These are phyloP conservation scores for Dioscorea alata DNA, from an alignment of 106 monocot genomes.

Conservation along the genomic window DNA sequence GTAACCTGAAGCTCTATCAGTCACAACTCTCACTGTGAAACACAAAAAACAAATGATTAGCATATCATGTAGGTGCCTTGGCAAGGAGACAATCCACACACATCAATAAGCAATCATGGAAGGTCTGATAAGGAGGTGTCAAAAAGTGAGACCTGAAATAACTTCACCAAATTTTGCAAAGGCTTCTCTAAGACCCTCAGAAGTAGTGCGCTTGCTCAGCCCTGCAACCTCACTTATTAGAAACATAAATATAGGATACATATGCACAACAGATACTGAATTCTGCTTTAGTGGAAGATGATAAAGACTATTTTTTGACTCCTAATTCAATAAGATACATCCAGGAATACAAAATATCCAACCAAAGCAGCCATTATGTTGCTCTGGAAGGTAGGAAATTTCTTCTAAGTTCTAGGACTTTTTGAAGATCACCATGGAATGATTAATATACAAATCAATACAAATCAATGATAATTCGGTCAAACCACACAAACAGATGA, in stretches of 20 bases:
- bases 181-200: slow-evolving; percentile 60
- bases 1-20: slow-evolving; percentile 61
- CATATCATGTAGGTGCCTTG: too few species aligned
- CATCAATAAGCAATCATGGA: too few species aligned
- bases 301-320: background rate
- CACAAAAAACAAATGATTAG: background rate
- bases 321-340: background rate
- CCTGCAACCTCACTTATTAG: slow-evolving; percentile 22
- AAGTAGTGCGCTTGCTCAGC: slow-evolving; percentile 66
- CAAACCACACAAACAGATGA: too few species aligned
- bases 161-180: slow-evolving; percentile 62
- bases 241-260: background rate
- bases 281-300: background rate
- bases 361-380: background rate
- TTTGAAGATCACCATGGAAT: too few species aligned
- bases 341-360: background rate
- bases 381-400: background rate
- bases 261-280: background rate
- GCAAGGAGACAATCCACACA: too few species aligned
- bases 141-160: slow-evolving; percentile 30
- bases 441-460: too few species aligned
- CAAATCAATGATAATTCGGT: too few species aligned
- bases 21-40: slow-evolving; percentile 62
- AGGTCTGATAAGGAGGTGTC: background rate
- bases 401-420: too few species aligned